Evolutionary conservation across 2,329 filamentous ascomycete species (phyloP).

Genomic region (Colletotrichum phormii): DNA sequence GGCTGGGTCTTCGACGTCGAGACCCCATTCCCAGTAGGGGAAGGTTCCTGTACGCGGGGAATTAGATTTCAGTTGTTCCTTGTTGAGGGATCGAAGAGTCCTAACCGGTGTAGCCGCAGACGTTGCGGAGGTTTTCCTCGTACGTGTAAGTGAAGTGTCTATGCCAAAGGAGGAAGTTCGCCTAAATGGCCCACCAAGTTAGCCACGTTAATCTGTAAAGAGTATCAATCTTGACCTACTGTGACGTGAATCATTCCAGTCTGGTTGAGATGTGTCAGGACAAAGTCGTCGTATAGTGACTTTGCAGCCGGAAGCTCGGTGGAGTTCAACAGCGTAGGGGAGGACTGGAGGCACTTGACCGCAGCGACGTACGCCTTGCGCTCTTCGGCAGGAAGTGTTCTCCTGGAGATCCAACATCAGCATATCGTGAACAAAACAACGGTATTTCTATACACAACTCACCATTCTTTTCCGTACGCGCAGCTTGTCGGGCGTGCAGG

Average conservation of each 20-base stretch:
- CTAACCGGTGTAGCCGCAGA: constrained; percentile 38
- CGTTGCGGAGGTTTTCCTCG: constrained; percentile 29
- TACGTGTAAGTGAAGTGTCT: constrained; percentile 21
- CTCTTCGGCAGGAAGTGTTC: constrained; percentile 37
- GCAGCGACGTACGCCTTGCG: constrained; percentile 41
- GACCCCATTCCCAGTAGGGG: constrained; percentile 31
- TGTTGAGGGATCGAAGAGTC: not conserved
- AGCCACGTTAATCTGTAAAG: not conserved
- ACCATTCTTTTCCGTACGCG: constrained; percentile 31
- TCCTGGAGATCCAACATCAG: constrained; percentile 25
- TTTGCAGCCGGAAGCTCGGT: constrained; percentile 34
- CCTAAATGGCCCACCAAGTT: not conserved
- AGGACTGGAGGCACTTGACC: constrained; percentile 41
- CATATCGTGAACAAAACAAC: not conserved
- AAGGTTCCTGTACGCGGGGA: constrained; percentile 10
- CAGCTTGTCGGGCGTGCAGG: constrained; percentile 19
- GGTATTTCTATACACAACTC: not conserved
- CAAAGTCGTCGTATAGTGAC: constrained; percentile 37
- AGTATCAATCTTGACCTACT: not conserved
- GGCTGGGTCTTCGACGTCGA: constrained; percentile 41
- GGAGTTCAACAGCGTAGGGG: constrained; percentile 28
- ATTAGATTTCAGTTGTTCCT: not conserved
- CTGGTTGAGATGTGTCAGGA: constrained; percentile 35
- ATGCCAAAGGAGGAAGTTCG: constrained; percentile 32
- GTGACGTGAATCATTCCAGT: constrained; percentile 28